phyloP scores from a whole-genome alignment of 805 yeast species.

The Candida incommunis region DNA sequence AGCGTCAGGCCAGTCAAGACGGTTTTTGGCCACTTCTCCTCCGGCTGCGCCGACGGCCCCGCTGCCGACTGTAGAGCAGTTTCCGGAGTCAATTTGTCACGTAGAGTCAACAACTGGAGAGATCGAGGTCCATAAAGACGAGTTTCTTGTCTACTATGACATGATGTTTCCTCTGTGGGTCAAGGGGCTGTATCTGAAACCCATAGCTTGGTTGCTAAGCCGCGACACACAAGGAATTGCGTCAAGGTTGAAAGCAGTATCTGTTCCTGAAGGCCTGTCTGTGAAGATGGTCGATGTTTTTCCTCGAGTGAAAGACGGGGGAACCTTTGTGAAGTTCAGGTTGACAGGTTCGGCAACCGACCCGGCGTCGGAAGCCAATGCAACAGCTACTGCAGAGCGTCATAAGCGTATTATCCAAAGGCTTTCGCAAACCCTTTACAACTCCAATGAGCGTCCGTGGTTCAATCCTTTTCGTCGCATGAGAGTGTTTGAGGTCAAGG shows the following conservation, averaged over 20 bases:
- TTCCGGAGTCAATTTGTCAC: not conserved
- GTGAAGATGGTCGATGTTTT: conserved; percentile 44
- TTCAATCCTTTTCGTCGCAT: conserved; percentile 31
- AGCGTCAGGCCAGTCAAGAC: no score
- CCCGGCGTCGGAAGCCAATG: not conserved
- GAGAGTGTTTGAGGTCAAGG: conserved; percentile 65
- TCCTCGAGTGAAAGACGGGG: conserved; percentile 76
- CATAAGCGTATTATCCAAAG: not conserved
- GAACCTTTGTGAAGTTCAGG: conserved; percentile 72
- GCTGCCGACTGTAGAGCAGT: no score
- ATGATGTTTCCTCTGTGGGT: conserved; percentile 5
- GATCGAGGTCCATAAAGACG: conserved; percentile 1
- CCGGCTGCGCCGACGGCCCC: no score
- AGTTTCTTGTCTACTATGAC: conserved; percentile 5
- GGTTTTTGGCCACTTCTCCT: no score
- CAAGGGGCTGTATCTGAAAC: conserved; percentile 2
- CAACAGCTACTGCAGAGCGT: not conserved
- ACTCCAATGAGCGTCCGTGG: conserved; percentile 2
- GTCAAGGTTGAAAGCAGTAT: not conserved
- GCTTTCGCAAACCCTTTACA: not conserved
- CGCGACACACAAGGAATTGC: not conserved
- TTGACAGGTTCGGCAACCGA: conserved; percentile 34
- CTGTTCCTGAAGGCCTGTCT: conserved; percentile 14
- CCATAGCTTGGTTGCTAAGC: conserved; percentile 3
- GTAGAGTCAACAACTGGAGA: conserved; percentile 5